A percentile compares a stretch with the other conserved stretches of the same genome.
These are phyloP conservation scores for Chamaecrista fasciculata DNA, from an alignment of 306 rosid genomes.

Conservation along the genomic window DNA sequence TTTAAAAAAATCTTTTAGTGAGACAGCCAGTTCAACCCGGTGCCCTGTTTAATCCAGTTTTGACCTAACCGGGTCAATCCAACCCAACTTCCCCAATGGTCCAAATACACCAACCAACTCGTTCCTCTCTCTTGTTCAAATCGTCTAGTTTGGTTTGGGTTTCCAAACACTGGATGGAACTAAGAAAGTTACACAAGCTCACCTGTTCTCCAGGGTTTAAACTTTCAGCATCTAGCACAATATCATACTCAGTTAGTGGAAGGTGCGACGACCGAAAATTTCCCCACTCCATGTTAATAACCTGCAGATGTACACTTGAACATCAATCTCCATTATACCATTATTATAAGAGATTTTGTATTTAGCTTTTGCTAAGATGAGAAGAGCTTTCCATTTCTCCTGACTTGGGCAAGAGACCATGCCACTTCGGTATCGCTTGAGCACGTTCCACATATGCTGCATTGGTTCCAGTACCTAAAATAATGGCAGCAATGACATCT, in stretches of 20 bases:
- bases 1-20: too few relatives aligned
- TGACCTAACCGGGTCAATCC: too few relatives aligned
- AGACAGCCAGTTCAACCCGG: too few relatives aligned
- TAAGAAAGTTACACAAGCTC: not conserved
- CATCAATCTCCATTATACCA: not conserved
- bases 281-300: constrained; percentile 84
- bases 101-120: too few relatives aligned
- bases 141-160: too few relatives aligned
- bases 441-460: constrained; percentile 72
- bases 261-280: constrained; percentile 70
- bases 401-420: constrained; percentile 63
- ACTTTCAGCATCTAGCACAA: constrained; percentile 56
- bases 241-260: constrained; percentile 67
- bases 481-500: constrained; percentile 68
- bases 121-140: too few relatives aligned
- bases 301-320: constrained; percentile 36
- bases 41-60: too few relatives aligned
- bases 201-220: constrained; percentile 82
- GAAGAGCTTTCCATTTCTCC: constrained; percentile 62
- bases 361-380: not conserved
- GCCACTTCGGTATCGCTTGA: constrained; percentile 76
- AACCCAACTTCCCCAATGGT: too few relatives aligned
- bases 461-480: constrained; percentile 76
- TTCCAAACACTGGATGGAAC: too few relatives aligned
- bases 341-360: not conserved